phyloP scores from a whole-genome alignment of 2,329 filamentous ascomycete genomes.

The Botrytis galanthina region DNA sequence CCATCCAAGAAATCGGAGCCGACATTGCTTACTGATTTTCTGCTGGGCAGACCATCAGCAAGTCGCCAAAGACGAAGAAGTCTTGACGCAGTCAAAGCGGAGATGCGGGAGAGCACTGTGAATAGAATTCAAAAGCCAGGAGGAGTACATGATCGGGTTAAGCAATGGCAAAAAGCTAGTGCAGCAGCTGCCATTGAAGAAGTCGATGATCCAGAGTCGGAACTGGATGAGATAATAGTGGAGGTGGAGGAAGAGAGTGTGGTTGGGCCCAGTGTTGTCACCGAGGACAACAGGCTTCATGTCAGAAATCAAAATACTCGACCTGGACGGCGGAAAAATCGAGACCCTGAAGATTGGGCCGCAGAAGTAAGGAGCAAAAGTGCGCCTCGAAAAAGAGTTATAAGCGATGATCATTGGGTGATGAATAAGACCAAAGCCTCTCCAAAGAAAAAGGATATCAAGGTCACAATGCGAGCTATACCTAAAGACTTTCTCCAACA shows the following conservation, averaged over 20 bases:
- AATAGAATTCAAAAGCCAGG: conserved; percentile 60
- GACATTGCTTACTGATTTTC: conserved; percentile 56
- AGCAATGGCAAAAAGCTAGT: conserved; percentile 79
- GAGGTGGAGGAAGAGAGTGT: conserved; percentile 59
- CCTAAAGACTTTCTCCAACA: conserved; percentile 58
- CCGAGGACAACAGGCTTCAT: conserved; percentile 58
- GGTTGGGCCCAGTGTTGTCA: conserved; percentile 32
- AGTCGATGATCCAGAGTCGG: conserved; percentile 49
- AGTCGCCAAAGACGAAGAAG: conserved; percentile 57
- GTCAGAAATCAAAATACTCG: conserved; percentile 38
- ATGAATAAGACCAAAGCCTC: conserved; percentile 48
- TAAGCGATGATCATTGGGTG: conserved; percentile 91
- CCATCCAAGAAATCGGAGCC: conserved; percentile 40
- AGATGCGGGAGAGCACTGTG: conserved; percentile 52
- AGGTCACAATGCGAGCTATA: conserved; percentile 36
- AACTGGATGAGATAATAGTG: conserved; percentile 61
- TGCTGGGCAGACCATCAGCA: conserved; percentile 55
- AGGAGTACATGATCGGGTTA: conserved; percentile 75
- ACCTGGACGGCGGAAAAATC: conserved; percentile 30
- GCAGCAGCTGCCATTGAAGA: conserved; percentile 60
- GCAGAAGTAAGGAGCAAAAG: conserved; percentile 31
- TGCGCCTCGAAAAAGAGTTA: conserved; percentile 79
- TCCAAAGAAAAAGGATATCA: conserved; percentile 39
- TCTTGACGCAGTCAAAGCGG: conserved; percentile 56
- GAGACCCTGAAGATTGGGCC: conserved; percentile 35